These are phyloP conservation scores for Brassica nigra DNA, from an alignment of 345 rosid species.

Conservation along the genomic window DNA sequence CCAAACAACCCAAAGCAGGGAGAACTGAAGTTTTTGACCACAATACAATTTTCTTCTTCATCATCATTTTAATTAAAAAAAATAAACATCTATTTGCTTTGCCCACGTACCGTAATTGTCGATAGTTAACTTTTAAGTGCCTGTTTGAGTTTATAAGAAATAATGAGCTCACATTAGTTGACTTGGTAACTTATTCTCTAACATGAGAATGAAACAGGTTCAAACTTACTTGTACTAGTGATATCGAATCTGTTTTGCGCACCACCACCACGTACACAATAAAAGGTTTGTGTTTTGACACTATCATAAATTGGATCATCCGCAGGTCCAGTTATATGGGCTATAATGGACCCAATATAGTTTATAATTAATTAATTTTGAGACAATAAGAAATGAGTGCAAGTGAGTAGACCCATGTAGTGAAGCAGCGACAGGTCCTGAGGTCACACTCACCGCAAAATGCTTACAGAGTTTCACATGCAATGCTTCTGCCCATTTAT, in stretches of 20 bases:
- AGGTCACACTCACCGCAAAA: conserved; percentile 37
- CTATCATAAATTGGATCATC: neutral
- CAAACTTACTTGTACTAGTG: neutral
- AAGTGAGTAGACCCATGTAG: conserved; percentile 37
- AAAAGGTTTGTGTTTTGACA: neutral
- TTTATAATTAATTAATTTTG: neutral
- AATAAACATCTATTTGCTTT: neutral
- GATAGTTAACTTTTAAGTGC: neutral
- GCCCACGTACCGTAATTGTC: neutral
- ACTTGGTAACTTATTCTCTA: neutral
- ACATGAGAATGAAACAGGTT: neutral
- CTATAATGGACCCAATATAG: neutral
- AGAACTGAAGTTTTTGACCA: neutral
- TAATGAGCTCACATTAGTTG: neutral
- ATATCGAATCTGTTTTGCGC: neutral
- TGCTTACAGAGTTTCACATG: conserved; percentile 42
- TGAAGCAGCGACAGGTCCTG: conserved; percentile 38
- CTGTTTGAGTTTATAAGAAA: neutral
- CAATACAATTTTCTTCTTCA: neutral
- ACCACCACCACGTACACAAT: neutral
- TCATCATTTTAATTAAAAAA: neutral
- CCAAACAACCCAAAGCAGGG: neutral
- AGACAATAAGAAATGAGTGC: conserved; percentile 23
- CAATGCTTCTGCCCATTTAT: conserved; percentile 37
- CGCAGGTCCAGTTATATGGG: neutral